Base-by-base conservation (phyloP, 2,329 filamentous ascomycete species). In the Aspergillus hiratsukae region DNA sequence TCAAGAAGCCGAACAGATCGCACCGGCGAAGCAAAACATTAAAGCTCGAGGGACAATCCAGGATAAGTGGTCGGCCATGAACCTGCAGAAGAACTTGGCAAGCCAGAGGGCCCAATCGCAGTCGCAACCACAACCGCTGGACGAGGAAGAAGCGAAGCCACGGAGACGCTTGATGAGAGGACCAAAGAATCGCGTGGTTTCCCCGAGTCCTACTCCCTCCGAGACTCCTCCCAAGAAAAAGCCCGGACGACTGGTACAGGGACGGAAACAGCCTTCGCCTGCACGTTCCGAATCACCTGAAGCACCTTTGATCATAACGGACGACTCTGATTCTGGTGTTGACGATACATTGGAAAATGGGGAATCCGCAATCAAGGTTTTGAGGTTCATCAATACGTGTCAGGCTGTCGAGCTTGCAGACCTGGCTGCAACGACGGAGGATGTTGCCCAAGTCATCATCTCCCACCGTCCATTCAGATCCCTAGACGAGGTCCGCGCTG, bases 301-400 rank as follows among this genome's bases (percentile, higher is more conserved):
- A 48, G 69, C 66, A n/a, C 63, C 70, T 51, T 60, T 70, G 51
- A 67, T 72, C 35, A 76, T 81, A 19, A 78, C 79, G 1, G 78
- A 80, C 14, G 76, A 78, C 48, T 77, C 74, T 4, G 76, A 75
- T 48, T 72, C 71, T 9, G 73, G 71, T 27, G 64, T 69, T 27
- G 75, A 72, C 23, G 69, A 70, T 21, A 59, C 67, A 4, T 75
- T 76, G 46, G 75, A 77, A 27, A 74, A 77, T 51, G 71, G 74
- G 17, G 69, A 73, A 29, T 49, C 56, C 43, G 79, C 84, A 29
- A 67, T 67, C 4, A 81, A 81, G 54, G 83, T 97, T 6, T 78
- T 97, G 28, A 81, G 86, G 7, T 95, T 91, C 66, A 86, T 99
- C 72, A 97, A 97, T 68, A 85, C 81, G 0, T 94, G 90, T 70